Percentiles rank a stretch among this genome's conserved stretches.
phyloP scores from a whole-genome alignment of 2,329 filamentous ascomycete species.

The Ophiosphaerella narmari region DNA sequence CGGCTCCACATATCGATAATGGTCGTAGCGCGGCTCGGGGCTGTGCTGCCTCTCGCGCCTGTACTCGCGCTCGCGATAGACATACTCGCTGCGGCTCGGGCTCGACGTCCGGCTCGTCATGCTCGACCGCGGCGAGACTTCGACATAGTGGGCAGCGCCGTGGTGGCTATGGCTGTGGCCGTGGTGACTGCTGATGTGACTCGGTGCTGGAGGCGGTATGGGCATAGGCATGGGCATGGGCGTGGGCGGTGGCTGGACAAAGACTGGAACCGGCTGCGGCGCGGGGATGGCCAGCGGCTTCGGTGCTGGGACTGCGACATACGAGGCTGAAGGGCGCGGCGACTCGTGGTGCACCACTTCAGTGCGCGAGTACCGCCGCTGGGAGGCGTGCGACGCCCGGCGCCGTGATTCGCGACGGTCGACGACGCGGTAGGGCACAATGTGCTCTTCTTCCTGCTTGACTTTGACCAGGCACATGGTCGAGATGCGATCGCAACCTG shows the following conservation, averaged over 20 bases:
- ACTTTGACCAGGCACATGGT: conserved; percentile 55
- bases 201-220: conserved; percentile 29
- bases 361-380: conserved; percentile 37
- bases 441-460: conserved; percentile 51
- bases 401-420: conserved; percentile 35
- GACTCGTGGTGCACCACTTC: conserved; percentile 38
- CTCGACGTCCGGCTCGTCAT: conserved; percentile 36
- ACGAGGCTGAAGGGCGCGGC: conserved; percentile 34
- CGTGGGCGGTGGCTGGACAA: conserved; percentile 42
- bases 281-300: conserved; percentile 42
- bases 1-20: conserved; percentile 53
- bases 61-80: conserved; percentile 51
- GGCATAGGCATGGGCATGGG: conserved; percentile 25
- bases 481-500: conserved; percentile 35
- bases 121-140: conserved; percentile 49
- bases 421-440: conserved; percentile 46
- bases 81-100: conserved; percentile 45
- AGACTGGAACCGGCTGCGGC: conserved; percentile 49
- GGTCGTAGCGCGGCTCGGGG: conserved; percentile 49
- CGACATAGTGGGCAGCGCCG: conserved; percentile 48
- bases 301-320: conserved; percentile 39
- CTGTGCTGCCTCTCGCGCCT: conserved; percentile 46
- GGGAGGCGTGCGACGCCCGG: conserved; percentile 28
- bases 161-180: conserved; percentile 25
- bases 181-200: conserved; percentile 12